Evolutionary conservation across 208 protist species (phyloP), one percentile per base, ranked within the genome.

Genomic region (Leishmania arabica): DNA sequence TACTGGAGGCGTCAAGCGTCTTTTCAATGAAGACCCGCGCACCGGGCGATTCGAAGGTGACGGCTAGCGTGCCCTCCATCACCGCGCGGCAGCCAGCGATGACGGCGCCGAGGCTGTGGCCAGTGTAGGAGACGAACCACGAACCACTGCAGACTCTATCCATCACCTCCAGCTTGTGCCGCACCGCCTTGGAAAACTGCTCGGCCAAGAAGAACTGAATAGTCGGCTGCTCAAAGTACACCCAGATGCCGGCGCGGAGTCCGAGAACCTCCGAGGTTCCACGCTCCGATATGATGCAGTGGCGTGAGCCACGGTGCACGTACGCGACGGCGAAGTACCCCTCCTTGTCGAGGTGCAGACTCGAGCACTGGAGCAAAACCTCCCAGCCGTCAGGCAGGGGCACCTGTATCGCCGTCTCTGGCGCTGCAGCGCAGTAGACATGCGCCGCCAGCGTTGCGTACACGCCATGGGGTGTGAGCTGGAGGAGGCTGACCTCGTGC

Each of bases 221-320:
- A 51, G 93, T 97, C 34, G 88, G 86, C 83, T 98, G 93, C 51
- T 96, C 93, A 90, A 97, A 98, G 86, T 97, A 97, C 75, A 95
- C 86, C 94, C 95, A 98, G 42, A 97, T 82, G 2, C 93, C 94
- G 1, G 95, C 92, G 53, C 95, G 90, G 66, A 97, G 81, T 1
- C 91, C 91, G 17, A 94, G 84, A 75, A 93, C 92, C 72, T 98
- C 93, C 21, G 90, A 88, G 45, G 95, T 98, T 7, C 95, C 95
- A 27, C 95, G 93, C 76, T 97, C 87, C 7, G 95, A 90, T 34
- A 98, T 95, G 77, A 98, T 87, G 81, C 93, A 96, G 80, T 96
- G 93, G 42, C 79, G 83, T 24, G 80, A 72, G 45, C 84, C 77
- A 47, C 88, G 75, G 88, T 98, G 88, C 37, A 96, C 78, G 85